Percentiles rank a stretch among this genome's conserved stretches.
Conservation (phyloP, 345 rosid genomes). For the Salix suchowensis region DNA sequence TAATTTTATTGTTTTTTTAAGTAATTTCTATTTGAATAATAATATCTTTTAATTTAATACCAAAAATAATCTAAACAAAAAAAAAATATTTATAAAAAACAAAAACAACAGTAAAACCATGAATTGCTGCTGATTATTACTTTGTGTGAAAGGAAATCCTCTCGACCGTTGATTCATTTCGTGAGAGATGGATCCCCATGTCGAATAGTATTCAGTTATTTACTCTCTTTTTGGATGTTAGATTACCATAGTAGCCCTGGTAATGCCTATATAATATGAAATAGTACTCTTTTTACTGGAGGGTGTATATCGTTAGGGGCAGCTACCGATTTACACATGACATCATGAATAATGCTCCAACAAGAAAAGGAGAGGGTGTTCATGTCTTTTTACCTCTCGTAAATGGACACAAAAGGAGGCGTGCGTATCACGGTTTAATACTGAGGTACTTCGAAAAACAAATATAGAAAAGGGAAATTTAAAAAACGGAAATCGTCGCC, state of each 20-base stretch:
- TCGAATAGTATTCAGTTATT: neutral
- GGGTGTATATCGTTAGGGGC: too few relatives aligned
- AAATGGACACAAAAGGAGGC: neutral
- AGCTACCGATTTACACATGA: neutral
- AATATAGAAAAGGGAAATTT: neutral
- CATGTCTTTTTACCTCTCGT: constrained; percentile 14
- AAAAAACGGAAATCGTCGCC: constrained; percentile 21
- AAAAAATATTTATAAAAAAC: too few relatives aligned
- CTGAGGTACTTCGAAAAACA: neutral
- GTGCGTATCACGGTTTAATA: constrained; percentile 8
- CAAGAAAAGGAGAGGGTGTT: constrained; percentile 4
- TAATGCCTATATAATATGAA: too few relatives aligned
- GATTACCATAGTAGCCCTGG: neutral
- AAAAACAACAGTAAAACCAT: too few relatives aligned
- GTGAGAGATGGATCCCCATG: neutral
- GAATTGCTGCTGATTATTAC: neutral
- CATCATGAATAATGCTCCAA: neutral
- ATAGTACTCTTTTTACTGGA: too few relatives aligned
- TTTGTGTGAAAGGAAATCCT: neutral
- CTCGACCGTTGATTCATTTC: neutral
- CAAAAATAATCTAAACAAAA: too few relatives aligned
- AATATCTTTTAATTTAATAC: too few relatives aligned
- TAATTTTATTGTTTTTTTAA: constrained; percentile 2
- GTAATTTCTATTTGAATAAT: too few relatives aligned
- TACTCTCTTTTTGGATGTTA: too few relatives aligned